These are phyloP conservation scores for Tolypocladium capitatum DNA, from an alignment of 2,329 filamentous ascomycete species.

Conservation along the genomic window DNA sequence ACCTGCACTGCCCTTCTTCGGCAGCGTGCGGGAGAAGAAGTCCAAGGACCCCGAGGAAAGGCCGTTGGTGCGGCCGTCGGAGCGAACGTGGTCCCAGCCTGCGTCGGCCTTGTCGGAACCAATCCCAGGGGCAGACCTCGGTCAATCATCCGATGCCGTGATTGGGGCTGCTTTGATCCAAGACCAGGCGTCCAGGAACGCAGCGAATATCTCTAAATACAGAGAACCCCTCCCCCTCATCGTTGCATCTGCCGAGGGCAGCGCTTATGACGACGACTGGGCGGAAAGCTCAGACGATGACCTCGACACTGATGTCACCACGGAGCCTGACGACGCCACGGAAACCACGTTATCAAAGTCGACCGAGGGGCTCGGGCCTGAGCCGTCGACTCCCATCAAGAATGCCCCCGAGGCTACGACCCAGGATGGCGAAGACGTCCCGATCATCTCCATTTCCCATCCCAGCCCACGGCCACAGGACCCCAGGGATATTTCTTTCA, in stretches of 20 bases:
- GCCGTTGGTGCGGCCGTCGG: constrained; percentile 41
- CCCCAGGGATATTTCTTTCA: background rate
- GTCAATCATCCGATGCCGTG: constrained; percentile 45
- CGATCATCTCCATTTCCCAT: constrained; percentile 30
- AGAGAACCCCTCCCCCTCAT: constrained; percentile 57
- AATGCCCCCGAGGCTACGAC: background rate
- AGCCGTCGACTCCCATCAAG: background rate
- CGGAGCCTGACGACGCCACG: constrained; percentile 4
- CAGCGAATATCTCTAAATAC: constrained; percentile 42
- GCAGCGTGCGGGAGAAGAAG: constrained; percentile 56
- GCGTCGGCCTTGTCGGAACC: constrained; percentile 1
- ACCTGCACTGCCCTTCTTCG: constrained; percentile 60
- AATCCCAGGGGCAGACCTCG: constrained; percentile 12
- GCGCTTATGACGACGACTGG: constrained; percentile 49
- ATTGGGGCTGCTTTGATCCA: constrained; percentile 42
- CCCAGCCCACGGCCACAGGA: constrained; percentile 25
- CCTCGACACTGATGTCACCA: constrained; percentile 5
- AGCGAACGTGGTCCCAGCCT: constrained; percentile 15
- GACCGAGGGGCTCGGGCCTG: background rate
- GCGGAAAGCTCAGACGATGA: constrained; percentile 19
- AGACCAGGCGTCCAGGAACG: constrained; percentile 38
- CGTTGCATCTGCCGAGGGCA: constrained; percentile 55
- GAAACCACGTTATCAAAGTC: background rate
- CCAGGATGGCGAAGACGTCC: constrained; percentile 13
- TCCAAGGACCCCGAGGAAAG: constrained; percentile 39